phyloP scores from a whole-genome alignment of 345 rosid species.

The Euphorbia tirucalli region DNA sequence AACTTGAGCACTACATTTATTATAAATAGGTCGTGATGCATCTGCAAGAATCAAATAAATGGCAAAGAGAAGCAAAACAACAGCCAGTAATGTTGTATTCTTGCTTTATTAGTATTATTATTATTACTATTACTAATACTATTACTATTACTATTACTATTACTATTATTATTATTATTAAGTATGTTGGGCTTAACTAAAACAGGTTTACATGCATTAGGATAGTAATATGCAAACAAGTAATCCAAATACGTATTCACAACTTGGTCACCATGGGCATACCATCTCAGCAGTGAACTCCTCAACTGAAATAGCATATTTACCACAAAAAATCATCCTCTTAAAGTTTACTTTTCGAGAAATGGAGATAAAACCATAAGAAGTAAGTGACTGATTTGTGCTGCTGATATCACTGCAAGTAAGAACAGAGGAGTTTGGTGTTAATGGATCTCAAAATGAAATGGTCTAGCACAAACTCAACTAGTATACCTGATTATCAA shows the following conservation, averaged over 20 bases:
- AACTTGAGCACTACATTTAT: no score
- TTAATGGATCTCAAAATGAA: background rate
- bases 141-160: no score
- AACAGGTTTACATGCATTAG: background rate
- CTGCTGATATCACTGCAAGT: constrained; percentile 34
- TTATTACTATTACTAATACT: no score
- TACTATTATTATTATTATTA: no score
- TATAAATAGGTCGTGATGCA: no score
- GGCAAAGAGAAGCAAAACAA: no score
- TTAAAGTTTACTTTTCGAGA: constrained; percentile 20
- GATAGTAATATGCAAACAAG: background rate
- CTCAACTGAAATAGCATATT: constrained; percentile 38
- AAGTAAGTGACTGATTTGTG: constrained; percentile 22
- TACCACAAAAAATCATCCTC: constrained; percentile 35
- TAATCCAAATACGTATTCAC: background rate
- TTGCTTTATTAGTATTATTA: no score
- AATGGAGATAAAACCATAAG: constrained; percentile 22
- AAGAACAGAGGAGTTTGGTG: background rate
- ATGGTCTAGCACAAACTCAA: background rate
- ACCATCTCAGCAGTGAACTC: constrained; percentile 41
- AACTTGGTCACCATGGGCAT: background rate
- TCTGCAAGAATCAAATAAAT: no score
- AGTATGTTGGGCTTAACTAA: no score
- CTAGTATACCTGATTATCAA: constrained; percentile 30
- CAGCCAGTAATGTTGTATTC: no score